phyloP scores from a whole-genome alignment of 2,329 filamentous ascomycete species.

The Lasiodiplodia citricola region DNA sequence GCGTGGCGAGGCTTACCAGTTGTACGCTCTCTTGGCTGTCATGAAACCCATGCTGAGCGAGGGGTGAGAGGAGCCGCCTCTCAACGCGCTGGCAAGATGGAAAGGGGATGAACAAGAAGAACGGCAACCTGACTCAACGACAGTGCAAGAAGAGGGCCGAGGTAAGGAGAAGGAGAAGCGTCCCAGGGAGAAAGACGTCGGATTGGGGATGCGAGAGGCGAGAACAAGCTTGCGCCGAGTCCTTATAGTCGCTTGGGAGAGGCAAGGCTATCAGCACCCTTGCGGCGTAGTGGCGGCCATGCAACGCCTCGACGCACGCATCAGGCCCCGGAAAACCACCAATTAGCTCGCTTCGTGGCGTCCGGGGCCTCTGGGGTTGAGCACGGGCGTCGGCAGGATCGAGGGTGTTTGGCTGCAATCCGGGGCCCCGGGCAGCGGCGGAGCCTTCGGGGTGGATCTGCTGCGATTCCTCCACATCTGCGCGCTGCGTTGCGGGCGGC shows the following conservation, averaged over 20 bases:
- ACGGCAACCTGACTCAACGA: neutral
- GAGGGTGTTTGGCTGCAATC: conserved; percentile 9
- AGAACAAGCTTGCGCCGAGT: conserved; percentile 21
- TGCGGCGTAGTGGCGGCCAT: conserved; percentile 17
- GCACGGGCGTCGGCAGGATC: neutral
- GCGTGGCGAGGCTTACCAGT: conserved; percentile 45
- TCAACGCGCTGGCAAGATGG: neutral
- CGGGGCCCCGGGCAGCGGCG: conserved; percentile 15
- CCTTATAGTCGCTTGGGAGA: conserved; percentile 18
- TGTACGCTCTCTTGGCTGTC: conserved; percentile 49
- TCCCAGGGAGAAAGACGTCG: neutral
- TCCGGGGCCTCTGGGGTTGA: conserved; percentile 4
- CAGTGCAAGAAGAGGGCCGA: neutral
- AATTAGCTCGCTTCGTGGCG: neutral
- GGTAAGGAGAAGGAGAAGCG: neutral
- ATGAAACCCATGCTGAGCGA: conserved; percentile 22
- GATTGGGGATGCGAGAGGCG: neutral
- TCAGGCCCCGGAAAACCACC: conserved; percentile 13
- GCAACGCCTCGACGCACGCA: conserved; percentile 17
- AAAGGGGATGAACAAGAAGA: neutral
- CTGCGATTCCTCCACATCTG: neutral
- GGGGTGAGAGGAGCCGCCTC: neutral
- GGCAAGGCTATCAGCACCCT: conserved; percentile 12
- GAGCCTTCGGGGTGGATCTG: conserved; percentile 14
- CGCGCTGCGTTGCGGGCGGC: neutral